A percentile compares a stretch with the other conserved stretches of the same genome.
These are phyloP conservation scores for Geum urbanum DNA, from an alignment of 306 rosid genomes.

Conservation along the genomic window DNA sequence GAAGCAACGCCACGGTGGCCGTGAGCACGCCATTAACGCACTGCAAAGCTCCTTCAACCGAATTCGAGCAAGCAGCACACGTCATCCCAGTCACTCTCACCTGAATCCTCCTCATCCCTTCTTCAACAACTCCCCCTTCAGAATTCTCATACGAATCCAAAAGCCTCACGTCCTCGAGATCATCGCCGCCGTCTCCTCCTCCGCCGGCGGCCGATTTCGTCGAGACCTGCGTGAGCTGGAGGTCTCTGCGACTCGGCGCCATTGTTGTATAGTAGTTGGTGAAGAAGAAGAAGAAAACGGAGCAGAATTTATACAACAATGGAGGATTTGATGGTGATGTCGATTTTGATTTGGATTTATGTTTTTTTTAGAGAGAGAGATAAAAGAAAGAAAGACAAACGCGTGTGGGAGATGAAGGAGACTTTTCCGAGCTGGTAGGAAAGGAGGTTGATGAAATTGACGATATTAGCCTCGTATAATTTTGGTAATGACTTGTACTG, in stretches of 20 bases:
- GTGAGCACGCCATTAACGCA: slow-evolving; percentile 57
- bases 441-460: too few species aligned
- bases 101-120: slow-evolving; percentile 54
- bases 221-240: slow-evolving; percentile 42
- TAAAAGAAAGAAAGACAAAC: too few species aligned
- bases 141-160: slow-evolving; percentile 56
- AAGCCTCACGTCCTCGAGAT: slow-evolving; percentile 70
- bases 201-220: background rate
- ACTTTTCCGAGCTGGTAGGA: slow-evolving; percentile 4
- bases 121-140: slow-evolving; percentile 22
- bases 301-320: background rate
- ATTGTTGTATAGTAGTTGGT: slow-evolving; percentile 18
- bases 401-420: too few species aligned
- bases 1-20: slow-evolving; percentile 87
- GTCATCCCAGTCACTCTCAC: slow-evolving; percentile 86
- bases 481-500: too few species aligned
- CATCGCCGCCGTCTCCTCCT: too few species aligned
- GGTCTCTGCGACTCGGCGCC: slow-evolving; percentile 45
- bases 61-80: slow-evolving; percentile 92
- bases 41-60: slow-evolving; percentile 72
- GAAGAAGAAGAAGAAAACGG: too few species aligned
- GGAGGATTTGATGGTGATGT: background rate
- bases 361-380: background rate
- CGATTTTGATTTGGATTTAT: too few species aligned
- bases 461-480: slow-evolving; percentile 6